A percentile compares a stretch with the other conserved stretches of the same genome.
Evolutionary conservation across 225 moss, liverwort and hornwort genomes (phyloP).

Genomic region (Pseudoscleropodium purum): DNA sequence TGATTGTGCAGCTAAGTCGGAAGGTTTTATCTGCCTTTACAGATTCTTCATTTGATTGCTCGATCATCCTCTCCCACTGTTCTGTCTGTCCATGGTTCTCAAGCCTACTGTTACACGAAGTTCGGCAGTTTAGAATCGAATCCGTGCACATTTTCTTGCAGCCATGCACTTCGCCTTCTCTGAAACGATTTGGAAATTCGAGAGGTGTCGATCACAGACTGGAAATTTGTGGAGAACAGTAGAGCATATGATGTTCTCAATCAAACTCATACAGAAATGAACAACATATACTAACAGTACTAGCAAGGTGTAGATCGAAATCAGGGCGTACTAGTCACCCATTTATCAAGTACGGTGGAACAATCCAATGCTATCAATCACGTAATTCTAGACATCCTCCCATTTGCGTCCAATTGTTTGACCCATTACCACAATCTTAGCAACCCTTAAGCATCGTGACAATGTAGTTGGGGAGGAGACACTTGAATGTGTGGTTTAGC

Average conservation of each 20-base stretch:
- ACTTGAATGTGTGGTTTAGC: too few relatives aligned
- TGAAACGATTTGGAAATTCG: neutral
- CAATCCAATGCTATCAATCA: too few relatives aligned
- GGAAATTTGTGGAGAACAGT: neutral
- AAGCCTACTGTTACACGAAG: neutral
- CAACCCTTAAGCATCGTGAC: neutral
- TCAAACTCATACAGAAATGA: neutral
- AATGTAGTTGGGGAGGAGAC: too few relatives aligned
- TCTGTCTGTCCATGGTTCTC: neutral
- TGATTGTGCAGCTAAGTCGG: neutral
- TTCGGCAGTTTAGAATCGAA: neutral
- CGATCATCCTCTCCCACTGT: neutral
- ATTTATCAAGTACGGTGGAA: neutral
- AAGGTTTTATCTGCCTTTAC: neutral
- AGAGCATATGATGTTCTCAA: neutral
- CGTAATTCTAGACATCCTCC: too few relatives aligned
- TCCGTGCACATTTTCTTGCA: neutral
- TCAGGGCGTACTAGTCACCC: too few relatives aligned
- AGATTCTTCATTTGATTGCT: neutral
- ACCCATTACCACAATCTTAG: neutral
- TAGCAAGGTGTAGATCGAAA: too few relatives aligned
- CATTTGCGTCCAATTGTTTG: accelerated
- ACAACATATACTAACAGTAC: neutral
- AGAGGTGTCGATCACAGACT: neutral
- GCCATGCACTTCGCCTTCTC: neutral